These are phyloP conservation scores for Ophiostoma australiae DNA, from an alignment of 2,329 filamentous ascomycete genomes.

Conservation along the genomic window DNA sequence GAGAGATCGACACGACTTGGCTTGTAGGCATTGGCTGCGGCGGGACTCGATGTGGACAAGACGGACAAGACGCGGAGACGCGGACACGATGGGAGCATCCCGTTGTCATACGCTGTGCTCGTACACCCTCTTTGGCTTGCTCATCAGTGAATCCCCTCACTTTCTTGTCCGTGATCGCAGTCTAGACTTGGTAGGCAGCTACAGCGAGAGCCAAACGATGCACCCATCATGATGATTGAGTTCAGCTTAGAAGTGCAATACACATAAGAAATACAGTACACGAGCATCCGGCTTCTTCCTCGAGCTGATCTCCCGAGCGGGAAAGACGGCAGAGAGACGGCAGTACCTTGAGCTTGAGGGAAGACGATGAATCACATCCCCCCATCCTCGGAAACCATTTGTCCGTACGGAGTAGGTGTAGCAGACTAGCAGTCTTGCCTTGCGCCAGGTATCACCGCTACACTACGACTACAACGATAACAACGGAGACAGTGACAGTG, in stretches of 20 bases:
- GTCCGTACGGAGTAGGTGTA: not conserved
- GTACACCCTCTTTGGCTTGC: not conserved
- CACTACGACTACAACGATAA: not conserved
- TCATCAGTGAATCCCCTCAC: not conserved
- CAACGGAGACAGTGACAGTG: not conserved
- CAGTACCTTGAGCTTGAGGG: not conserved
- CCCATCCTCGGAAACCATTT: not conserved
- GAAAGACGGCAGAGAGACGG: not conserved
- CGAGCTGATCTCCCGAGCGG: not conserved
- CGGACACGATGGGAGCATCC: not conserved
- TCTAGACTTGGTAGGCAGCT: not conserved
- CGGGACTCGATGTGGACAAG: not conserved
- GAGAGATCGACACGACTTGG: not conserved
- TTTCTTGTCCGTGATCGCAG: constrained; percentile 3
- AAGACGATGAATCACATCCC: not conserved
- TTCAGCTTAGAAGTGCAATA: not conserved
- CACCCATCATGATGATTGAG: not conserved
- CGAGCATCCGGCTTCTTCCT: not conserved
- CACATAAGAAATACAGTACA: not conserved
- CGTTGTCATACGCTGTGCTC: not conserved
- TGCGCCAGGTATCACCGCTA: not conserved
- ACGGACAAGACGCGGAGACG: not conserved
- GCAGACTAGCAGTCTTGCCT: not conserved
- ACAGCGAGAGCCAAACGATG: not conserved
- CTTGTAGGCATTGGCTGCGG: not conserved